Evolutionary conservation across 2,329 filamentous ascomycete species (phyloP).

Genomic region (Colletotrichum incanum): DNA sequence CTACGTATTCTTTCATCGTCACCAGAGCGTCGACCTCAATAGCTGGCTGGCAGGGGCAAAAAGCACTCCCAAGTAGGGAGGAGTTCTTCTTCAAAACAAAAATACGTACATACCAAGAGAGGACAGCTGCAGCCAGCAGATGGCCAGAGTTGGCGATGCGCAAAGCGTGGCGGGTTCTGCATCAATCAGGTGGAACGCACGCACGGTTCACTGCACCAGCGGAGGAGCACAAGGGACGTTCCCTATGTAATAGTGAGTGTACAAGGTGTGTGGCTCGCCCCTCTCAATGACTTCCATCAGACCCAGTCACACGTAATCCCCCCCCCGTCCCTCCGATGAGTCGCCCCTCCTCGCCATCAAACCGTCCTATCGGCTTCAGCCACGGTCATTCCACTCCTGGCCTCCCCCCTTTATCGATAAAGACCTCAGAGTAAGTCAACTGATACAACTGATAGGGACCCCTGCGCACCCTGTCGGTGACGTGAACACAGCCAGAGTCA

Average conservation of each 20-base stretch:
- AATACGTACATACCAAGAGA: background rate
- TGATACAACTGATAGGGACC: conserved; percentile 37
- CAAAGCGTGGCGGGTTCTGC: conserved; percentile 27
- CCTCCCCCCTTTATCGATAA: conserved; percentile 36
- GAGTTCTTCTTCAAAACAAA: background rate
- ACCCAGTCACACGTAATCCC: conserved; percentile 15
- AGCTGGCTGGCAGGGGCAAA: background rate
- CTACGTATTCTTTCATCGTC: background rate
- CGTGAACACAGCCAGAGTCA: conserved; percentile 41
- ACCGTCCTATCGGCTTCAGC: conserved; percentile 23
- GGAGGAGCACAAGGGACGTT: conserved; percentile 7
- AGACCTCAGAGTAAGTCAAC: conserved; percentile 24
- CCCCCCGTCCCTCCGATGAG: background rate
- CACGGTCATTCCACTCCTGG: conserved; percentile 6
- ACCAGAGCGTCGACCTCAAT: too few relatives aligned
- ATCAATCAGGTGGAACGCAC: conserved; percentile 37
- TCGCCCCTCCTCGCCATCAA: background rate
- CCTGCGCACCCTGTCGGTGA: conserved; percentile 40
- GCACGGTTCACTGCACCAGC: conserved; percentile 18
- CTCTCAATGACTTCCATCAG: background rate
- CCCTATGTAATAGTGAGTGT: conserved; percentile 9
- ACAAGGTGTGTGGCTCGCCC: background rate
- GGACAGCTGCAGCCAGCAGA: background rate
- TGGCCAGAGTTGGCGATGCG: background rate
- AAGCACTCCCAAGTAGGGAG: background rate